Percentiles rank a stretch among this genome's conserved stretches.
Conservation (phyloP, 129 eudicot species). For the Ambrosia artemisiifolia region DNA sequence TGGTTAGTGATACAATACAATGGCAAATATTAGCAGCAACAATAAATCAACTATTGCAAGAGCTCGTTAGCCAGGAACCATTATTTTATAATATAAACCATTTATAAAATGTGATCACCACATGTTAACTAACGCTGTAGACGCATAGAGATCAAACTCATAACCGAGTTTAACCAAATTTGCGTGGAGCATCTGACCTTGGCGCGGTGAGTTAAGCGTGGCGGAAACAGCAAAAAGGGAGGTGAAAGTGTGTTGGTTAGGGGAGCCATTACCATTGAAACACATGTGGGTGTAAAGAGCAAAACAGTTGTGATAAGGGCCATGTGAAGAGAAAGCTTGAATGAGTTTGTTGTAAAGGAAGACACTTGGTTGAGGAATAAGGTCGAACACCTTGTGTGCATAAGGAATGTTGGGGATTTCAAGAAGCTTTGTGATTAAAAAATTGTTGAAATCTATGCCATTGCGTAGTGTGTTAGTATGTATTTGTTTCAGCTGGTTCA, state of each 20-base stretch:
- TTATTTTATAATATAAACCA: too few species aligned
- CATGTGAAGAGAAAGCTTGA: constrained; percentile 68
- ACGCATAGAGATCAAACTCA: constrained; percentile 43
- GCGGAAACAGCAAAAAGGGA: constrained; percentile 62
- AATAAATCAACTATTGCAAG: neutral
- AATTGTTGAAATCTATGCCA: constrained; percentile 54
- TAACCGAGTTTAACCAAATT: constrained; percentile 55
- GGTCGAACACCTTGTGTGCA: constrained; percentile 67
- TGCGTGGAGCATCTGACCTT: constrained; percentile 53
- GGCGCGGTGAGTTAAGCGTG: constrained; percentile 32
- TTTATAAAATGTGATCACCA: too few species aligned
- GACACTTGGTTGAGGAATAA: constrained; percentile 47
- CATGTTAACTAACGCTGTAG: constrained; percentile 66
- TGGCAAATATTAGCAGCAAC: neutral
- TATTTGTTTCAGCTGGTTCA: constrained; percentile 68
- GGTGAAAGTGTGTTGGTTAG: constrained; percentile 60
- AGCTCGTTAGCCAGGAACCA: neutral
- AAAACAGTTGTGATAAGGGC: constrained; percentile 52
- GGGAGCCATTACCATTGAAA: constrained; percentile 28
- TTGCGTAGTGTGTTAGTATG: constrained; percentile 57
- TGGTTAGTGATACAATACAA: neutral
- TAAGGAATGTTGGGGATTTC: constrained; percentile 57
- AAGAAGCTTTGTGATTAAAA: constrained; percentile 40
- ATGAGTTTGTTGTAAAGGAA: constrained; percentile 75
- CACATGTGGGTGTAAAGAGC: constrained; percentile 55